Percentiles rank a stretch among this genome's conserved stretches.
Conservation (phyloP, 441 rosid species). For the Corymbia calophylla region DNA sequence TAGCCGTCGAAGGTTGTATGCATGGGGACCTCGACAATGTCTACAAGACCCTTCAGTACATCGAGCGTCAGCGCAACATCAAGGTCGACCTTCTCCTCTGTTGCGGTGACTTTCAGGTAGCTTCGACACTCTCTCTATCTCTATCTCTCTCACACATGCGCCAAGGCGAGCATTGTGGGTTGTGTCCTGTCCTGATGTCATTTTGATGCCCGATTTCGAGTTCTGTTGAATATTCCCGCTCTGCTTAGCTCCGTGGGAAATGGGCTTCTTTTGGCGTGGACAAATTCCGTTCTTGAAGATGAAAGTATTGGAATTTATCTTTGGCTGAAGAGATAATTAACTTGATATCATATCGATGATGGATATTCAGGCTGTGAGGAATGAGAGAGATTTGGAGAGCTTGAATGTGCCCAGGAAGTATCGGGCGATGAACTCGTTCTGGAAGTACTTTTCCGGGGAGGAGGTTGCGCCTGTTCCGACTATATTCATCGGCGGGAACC, state of each 20-base stretch:
- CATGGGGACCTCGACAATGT: slow-evolving; percentile 90
- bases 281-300: background rate
- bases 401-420: slow-evolving; percentile 68
- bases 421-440: slow-evolving; percentile 79
- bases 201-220: background rate
- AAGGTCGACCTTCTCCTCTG: slow-evolving; percentile 92
- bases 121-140: background rate
- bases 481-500: slow-evolving; percentile 92
- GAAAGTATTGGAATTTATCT: background rate
- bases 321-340: background rate
- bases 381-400: slow-evolving; percentile 77
- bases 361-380: slow-evolving; percentile 58
- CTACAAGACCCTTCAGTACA: slow-evolving; percentile 48
- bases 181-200: background rate
- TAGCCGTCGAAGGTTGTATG: slow-evolving; percentile 95
- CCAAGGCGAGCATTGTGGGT: background rate
- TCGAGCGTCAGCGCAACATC: slow-evolving; percentile 41
- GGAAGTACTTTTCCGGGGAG: slow-evolving; percentile 86
- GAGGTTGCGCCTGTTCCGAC: slow-evolving; percentile 82
- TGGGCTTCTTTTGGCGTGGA: background rate
- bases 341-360: background rate
- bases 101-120: slow-evolving; percentile 90
- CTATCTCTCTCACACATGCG: background rate
- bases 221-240: background rate
- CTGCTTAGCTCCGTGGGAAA: background rate